Evolutionary conservation across 768 basidiomycete genomes (phyloP), one percentile per base, ranked within the genome.

Genomic region (Peribolospora baueri): DNA sequence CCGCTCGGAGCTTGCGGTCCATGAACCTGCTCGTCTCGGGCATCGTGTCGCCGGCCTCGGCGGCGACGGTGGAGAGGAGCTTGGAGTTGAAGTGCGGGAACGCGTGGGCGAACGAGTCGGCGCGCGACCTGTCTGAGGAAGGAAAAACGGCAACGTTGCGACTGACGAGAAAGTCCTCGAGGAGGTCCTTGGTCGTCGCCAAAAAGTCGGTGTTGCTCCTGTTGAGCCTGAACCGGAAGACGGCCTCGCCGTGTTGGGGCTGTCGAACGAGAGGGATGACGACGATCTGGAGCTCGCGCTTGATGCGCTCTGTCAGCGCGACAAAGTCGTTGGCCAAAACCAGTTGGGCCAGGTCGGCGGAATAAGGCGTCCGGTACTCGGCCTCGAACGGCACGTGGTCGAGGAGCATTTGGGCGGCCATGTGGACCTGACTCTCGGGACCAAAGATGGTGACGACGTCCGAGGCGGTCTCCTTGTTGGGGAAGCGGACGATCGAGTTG

Each of bases 371-470:
- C 46, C 61, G 59, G 51, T 61, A 61, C 49, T 61, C 60, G 54
- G 53, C 61, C 37, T 61, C 61, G 59, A 61, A 91, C 3, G 87
- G 88, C 57, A 95, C 85, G 63, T 91, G 86, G 65, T 93, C 87
- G 68, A 97, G 70, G 55, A 97, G 72, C 88, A 93, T 93, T 5
- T 90, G 82, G 38, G 84, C 85, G 36, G 91, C 87, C 61, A 95
- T 93, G 66, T 90, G 86, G 9, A 93, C 85, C 66, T 97, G 91
- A 58, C 80, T 84, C 68, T 97, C 90, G 9, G 91, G 91, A 3
- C 91, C 91, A 66, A 86, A 95, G 61, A 97, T 85, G n/a, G 78
- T 81, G 47, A 97, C 84, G 13, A 88, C 75, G 65, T 98, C 91
- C 54, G 84, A 83, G n/a, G 87, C 86, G 1, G 76, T 78, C 68